Evolutionary conservation across 257 asterid species (phyloP), one percentile per base, ranked within the genome.

Genomic region (Marsdenia floribunda): DNA sequence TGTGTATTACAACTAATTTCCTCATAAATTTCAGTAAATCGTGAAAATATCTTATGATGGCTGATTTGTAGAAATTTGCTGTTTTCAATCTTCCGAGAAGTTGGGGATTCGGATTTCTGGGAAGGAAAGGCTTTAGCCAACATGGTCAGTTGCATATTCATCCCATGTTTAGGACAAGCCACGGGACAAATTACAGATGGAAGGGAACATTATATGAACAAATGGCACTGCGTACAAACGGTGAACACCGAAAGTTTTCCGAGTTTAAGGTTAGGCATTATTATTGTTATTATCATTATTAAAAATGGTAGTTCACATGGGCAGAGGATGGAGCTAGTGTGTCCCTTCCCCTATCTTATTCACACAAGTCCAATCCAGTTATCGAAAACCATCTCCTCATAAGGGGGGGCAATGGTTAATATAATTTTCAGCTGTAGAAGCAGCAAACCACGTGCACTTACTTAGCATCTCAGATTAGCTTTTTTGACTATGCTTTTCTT

Each of bases 381-480:
- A 76, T 76, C 77, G 72, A 78, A 50, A 71, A 22, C 60, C 57
- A 37, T 37, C 71, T 35, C 37, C 58, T 60, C 78, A 68, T 1
- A 22, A 21, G 6, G 22, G 15, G 15, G 54, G 18, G 2, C 72
- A n/a, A 61, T 37, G 61, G 73, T 21, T 57, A 44, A 72, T 70
- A 72, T 29, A 29, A 29, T 18, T 72, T 46, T 79, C 59, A 76
- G 55, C 65, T 68, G 69, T 71, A 50, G 66, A 24, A 26, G 71
- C 44, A 35, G 52, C 24, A 72, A 47, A 72, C 73, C 88, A 87
- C 89, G 87, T 87, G 91, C 80, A 65, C 26, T 77, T 64, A 50
- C 70, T 66, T 66, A 44, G 52, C 81, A 84, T 66, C 81, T 80
- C 55, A 67, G 35, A 54, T 79, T 57, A 13, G 74, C 80, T 68